Evolutionary conservation across 495 filamentous ascomycete species (phyloP), one percentile per base, ranked within the genome.

Genomic region (Pseudomonodictys pantanalensis): DNA sequence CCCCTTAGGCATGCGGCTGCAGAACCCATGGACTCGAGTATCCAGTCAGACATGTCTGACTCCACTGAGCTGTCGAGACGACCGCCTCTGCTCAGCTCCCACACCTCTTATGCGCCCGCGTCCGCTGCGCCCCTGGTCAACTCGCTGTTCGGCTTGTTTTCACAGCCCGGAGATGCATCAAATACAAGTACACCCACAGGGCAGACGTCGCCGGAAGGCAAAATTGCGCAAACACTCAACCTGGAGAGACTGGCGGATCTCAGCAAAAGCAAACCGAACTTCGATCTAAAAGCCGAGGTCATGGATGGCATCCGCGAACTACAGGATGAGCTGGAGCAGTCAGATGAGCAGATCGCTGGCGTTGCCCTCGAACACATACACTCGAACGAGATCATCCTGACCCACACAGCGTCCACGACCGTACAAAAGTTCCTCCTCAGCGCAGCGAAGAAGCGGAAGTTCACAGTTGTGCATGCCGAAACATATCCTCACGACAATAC

Each of bases 281-380:
- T 69, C 11, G 85, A 92, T 56, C 77, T 96, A 38, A 88, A 88
- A 54, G 88, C 88, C n/a, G 91, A 96, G 71, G 87, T 96, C 2
- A 79, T 92, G 57, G 87, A 90, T 67, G 91, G 90, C 22, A 91
- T 97, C 56, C 81, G 86, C 59, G 92, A 97, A 71, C 89, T 97
- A 30, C 88, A 91, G 68, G 92, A 97, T 66, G 92, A 97, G 71
- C 81, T 97, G 41, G 83, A 83, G 42, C 88, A 92, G 70, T 88
- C 88, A 12, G 91, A 95, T 71, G 88, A 92, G 62, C 90, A 93
- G 71, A 92, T 96, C 58, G 87, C 91, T 2, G 82, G 80, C 22
- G 90, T 90, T 62, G 87, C 91, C 5, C 83, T 91, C 44, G 88
- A 95, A 20, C 87, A 95, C 69, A 95, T 97, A 47, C 89, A 95